Evolutionary conservation across 2,329 filamentous ascomycete species (phyloP), one percentile per base, ranked within the genome.

Genomic region (Pezicula radicicola): DNA sequence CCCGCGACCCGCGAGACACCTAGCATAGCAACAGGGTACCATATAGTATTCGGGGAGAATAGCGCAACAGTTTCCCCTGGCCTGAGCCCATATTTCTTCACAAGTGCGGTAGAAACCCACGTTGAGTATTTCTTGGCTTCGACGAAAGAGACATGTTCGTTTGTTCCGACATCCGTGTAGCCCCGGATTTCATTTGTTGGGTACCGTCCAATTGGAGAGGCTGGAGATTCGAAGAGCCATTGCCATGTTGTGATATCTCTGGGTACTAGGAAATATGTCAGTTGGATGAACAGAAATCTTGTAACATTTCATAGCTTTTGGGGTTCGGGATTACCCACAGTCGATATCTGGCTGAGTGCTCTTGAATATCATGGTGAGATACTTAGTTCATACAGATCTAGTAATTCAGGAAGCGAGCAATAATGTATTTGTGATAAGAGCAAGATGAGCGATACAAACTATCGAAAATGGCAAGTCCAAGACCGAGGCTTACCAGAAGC

Each of bases 21-120:
- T 51, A 81, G 75, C 73, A 86, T 80, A 13, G 79, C 81, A 6
- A 86, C 77, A 0, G 84, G 83, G 60, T 86, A 87, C 82, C 82
- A 87, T 49, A 87, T 79, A 9, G 79, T 83, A 60, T 88, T 88
- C 19, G 78, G 78, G 48, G 76, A 78, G 68, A 86, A 87, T 2
- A 88, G 68, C 0, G 80, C 74, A 2, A 87, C 76, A 0, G 80
- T 81, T 5, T 87, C 73, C 2, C 78, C 78, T 15, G 73, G 61
- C 40, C 74, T 60, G 28, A 88, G 70, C 2, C 75, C 77, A 68
- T 81, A 79, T 13, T 76, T 74, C 53, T 73, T 77, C 7, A 77
- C 74, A 12, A 88, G 70, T 0, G 81, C 80, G 0, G 83, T 86
- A 0, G 82, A 85, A 12, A 88, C 72, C 53, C 78, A 73, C 0